Conservation (phyloP, 805 yeast genomes). For the Candida golubevii region DNA sequence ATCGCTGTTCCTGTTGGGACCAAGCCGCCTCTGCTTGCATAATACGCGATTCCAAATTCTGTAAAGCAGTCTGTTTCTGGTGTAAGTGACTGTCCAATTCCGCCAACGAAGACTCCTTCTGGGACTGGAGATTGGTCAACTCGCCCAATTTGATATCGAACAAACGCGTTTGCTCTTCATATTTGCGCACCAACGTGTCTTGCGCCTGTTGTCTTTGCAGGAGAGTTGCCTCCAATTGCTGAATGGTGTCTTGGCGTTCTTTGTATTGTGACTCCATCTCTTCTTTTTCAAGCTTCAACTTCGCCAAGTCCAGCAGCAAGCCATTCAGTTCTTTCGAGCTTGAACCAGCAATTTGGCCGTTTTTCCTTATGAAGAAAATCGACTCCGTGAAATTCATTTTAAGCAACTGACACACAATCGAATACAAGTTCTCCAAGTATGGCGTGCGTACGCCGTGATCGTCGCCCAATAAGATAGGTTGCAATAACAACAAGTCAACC, state of each 20-base stretch:
- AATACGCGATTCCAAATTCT: conserved; percentile 2
- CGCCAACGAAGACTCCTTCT: conserved; percentile 8
- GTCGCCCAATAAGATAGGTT: conserved; percentile 87
- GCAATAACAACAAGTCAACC: conserved; percentile 72
- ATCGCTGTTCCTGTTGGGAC: conserved; percentile 1
- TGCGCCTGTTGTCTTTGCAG: conserved; percentile 18
- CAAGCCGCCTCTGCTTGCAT: conserved; percentile 1
- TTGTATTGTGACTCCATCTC: conserved; percentile 16
- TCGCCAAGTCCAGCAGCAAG: conserved; percentile 19
- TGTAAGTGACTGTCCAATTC: conserved; percentile 9
- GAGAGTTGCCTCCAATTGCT: conserved; percentile 23
- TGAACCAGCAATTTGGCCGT: conserved; percentile 15
- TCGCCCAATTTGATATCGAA: conserved; percentile 13
- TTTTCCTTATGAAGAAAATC: conserved; percentile 28
- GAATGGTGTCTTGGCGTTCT: conserved; percentile 20
- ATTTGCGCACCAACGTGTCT: conserved; percentile 12
- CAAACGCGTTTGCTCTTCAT: conserved; percentile 8
- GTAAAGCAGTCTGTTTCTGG: conserved; percentile 6
- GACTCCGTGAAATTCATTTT: conserved; percentile 39
- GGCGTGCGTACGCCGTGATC: conserved; percentile 85
- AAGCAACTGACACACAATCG: conserved; percentile 63
- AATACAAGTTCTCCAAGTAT: conserved; percentile 81
- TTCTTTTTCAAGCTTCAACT: conserved; percentile 16
- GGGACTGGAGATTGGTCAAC: conserved; percentile 6
- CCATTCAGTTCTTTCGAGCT: conserved; percentile 20